Conservation (phyloP, 2,329 filamentous ascomycete genomes). For the Nigrograna mackinnonii region DNA sequence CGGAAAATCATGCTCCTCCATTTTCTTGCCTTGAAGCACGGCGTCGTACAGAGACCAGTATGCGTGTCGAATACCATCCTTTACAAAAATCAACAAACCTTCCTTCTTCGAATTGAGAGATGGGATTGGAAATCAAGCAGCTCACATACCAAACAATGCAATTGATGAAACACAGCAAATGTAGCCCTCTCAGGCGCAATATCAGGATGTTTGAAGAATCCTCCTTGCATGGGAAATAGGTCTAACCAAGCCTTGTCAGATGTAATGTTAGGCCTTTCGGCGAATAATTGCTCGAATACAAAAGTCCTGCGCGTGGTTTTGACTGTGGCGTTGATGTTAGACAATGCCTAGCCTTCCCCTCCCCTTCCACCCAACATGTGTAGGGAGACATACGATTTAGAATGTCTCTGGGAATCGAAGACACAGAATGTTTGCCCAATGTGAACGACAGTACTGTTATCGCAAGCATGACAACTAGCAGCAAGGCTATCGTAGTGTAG, state of each 20-base stretch:
- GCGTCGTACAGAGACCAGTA: conserved; percentile 9
- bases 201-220: conserved; percentile 16
- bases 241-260: conserved; percentile 11
- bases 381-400: too few species aligned
- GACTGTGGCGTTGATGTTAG: too few species aligned
- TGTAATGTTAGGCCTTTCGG: conserved; percentile 5
- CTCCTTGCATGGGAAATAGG: conserved; percentile 12
- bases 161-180: conserved; percentile 17
- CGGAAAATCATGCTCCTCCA: conserved; percentile 6
- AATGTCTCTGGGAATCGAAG: too few species aligned
- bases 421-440: too few species aligned
- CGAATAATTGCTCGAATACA: conserved; percentile 2
- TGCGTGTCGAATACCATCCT: conserved; percentile 14
- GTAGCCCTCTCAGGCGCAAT: conserved; percentile 7
- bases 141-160: conserved; percentile 16
- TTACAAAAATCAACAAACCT: not conserved
- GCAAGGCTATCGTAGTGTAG: too few species aligned
- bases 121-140: too few species aligned
- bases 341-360: too few species aligned
- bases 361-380: too few species aligned
- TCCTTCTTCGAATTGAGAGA: not conserved
- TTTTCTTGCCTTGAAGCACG: not conserved
- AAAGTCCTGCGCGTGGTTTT: too few species aligned
- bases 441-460: too few species aligned
- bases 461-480: too few species aligned